Evolutionary conservation across 2,329 filamentous ascomycete genomes (phyloP), one percentile per base, ranked within the genome.

Genomic region (Epichloe sylvatica): DNA sequence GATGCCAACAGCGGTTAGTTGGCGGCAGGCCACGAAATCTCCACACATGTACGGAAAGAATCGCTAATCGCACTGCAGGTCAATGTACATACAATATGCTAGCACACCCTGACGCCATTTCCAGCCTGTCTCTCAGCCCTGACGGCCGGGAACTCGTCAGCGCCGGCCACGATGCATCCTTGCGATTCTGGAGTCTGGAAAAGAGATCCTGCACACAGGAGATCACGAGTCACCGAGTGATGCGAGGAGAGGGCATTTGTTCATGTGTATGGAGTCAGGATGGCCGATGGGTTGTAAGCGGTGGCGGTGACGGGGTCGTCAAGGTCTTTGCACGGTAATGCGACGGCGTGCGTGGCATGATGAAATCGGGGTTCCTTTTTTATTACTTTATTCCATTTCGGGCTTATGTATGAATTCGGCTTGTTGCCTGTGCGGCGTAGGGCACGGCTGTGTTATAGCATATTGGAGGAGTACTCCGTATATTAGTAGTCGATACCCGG

Each of bases 1-100:
- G 92, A 98, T 73, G 92, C 92, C 54, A 97, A 98, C 64, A 95
- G 88, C 69, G 92, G 92, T 97, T 84, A 68, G 86, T 79, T 19
- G 23, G 25, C 41, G 17, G 37, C 42, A 33, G 42, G 4, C 15
- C 12, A 36, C 17, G 21, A n/a, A n/a, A 15, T 8, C 5, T 11
- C 39, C 11, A 5, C 13, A 11, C 25, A 6, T n/a, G 7, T n/a
- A 13, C 41, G 12, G 5, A n/a, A 33, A 33, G 11, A 35, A 8
- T 35, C 7, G 35, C 44, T n/a, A 42, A 36, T 2, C 30, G 30
- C 9, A 9, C 23, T 9, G n/a, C 56, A 97, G 92, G 92, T 51
- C 92, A 98, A 88, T 96, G 90, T 70, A 97, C 92, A 55, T 98
- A 98, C 69, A 94, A 86, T 61, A 98, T 98, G 92, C 80, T 97